A percentile compares a stretch with the other conserved stretches of the same genome.
Evolutionary conservation across 306 rosid genomes (phyloP).

Genomic region (Trifolium dubium): DNA sequence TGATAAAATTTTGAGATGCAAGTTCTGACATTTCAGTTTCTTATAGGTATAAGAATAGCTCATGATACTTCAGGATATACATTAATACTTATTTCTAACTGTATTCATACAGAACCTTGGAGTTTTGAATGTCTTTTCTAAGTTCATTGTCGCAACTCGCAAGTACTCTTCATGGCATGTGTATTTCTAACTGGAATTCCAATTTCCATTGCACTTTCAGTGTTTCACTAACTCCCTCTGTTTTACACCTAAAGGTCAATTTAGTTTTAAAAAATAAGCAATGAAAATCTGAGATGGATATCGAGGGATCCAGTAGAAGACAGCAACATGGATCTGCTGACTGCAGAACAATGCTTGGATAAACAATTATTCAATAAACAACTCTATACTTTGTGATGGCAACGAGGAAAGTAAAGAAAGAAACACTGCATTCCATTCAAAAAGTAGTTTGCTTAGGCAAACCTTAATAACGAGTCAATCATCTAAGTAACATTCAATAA

Average conservation of each 20-base stretch:
- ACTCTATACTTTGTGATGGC: not conserved
- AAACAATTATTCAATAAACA: not conserved
- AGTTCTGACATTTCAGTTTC: conserved; percentile 6
- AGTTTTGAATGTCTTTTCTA: no score
- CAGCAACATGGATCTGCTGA: not conserved
- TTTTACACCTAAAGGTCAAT: conserved; percentile 12
- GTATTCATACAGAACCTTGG: no score
- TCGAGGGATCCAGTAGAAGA: conserved; percentile 8
- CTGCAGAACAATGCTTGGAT: not conserved
- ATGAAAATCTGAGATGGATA: conserved; percentile 14
- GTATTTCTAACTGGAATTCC: not conserved
- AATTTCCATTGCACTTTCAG: not conserved
- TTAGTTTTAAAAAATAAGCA: not conserved
- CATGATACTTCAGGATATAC: not conserved
- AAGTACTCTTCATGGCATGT: not conserved
- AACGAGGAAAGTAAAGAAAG: conserved; percentile 7
- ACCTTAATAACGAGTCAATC: conserved; percentile 35
- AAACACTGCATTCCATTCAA: conserved; percentile 14
- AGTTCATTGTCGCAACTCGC: not conserved
- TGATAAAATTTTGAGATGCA: conserved; percentile 8
- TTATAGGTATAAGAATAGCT: not conserved
- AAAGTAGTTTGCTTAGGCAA: conserved; percentile 37
- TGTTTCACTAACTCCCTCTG: not conserved
- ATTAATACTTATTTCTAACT: no score
- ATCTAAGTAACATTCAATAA: conserved; percentile 42